phyloP scores from a whole-genome alignment of 441 rosid species.

The Pelargonium cotyledonis region DNA sequence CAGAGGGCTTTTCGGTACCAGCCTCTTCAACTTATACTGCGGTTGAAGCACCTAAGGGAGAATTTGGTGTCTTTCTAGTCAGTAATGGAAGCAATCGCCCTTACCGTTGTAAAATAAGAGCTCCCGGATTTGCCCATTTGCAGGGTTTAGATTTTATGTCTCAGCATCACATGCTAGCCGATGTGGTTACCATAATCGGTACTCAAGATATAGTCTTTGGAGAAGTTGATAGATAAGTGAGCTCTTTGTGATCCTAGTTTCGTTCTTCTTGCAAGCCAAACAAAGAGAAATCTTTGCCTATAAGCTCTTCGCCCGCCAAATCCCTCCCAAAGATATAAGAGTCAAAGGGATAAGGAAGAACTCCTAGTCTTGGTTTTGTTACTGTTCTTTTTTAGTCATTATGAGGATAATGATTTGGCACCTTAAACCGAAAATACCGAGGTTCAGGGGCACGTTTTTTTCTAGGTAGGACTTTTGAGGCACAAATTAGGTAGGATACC shows the following conservation, averaged over 20 bases:
- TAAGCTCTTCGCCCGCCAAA: too few species aligned
- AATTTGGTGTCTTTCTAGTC: slow-evolving; percentile 20
- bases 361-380: too few species aligned
- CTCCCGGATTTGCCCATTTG: slow-evolving; percentile 17
- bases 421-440: too few species aligned
- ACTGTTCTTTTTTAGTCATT: too few species aligned
- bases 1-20: slow-evolving; percentile 8
- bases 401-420: too few species aligned
- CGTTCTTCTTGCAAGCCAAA: too few species aligned
- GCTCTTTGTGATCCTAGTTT: not conserved
- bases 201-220: slow-evolving; percentile 16
- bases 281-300: too few species aligned
- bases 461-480: too few species aligned
- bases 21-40: slow-evolving; percentile 13
- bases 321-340: too few species aligned
- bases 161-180: slow-evolving; percentile 18
- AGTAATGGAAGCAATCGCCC: slow-evolving; percentile 13
- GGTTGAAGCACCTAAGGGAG: slow-evolving; percentile 22
- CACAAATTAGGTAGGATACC: too few species aligned
- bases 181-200: slow-evolving; percentile 23
- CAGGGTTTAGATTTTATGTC: slow-evolving; percentile 11
- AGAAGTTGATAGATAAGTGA: slow-evolving; percentile 10
- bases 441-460: too few species aligned
- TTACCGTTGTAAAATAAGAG: slow-evolving; percentile 15
- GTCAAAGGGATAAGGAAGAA: too few species aligned